These are phyloP conservation scores for Naematelia encephala DNA, from an alignment of 768 basidiomycete genomes.

Conservation along the genomic window DNA sequence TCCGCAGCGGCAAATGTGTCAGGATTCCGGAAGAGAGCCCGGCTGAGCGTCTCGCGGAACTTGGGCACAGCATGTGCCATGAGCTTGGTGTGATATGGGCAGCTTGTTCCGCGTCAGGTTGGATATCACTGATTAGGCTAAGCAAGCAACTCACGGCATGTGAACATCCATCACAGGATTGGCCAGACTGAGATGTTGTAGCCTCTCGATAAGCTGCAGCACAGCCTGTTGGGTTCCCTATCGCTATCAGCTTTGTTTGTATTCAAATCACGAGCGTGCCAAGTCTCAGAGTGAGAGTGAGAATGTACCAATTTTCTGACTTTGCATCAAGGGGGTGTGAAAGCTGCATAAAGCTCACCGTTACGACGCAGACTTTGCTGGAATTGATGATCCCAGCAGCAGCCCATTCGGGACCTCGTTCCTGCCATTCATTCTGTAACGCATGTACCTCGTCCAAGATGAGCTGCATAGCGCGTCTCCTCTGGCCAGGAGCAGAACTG, in stretches of 20 bases:
- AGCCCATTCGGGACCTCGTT: slow-evolving; percentile 38
- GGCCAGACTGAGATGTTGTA: slow-evolving; percentile 37
- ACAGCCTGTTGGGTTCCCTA: slow-evolving; percentile 45
- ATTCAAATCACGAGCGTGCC: too few species aligned
- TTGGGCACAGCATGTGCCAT: slow-evolving; percentile 41
- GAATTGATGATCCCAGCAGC: slow-evolving; percentile 45
- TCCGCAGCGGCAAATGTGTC: slow-evolving; percentile 5
- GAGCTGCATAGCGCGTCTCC: slow-evolving; percentile 39
- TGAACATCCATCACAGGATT: slow-evolving; percentile 48
- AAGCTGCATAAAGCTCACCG: slow-evolving; percentile 28
- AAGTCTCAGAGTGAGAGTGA: too few species aligned
- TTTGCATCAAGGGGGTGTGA: background rate
- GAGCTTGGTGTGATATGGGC: slow-evolving; percentile 44
- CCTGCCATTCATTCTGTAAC: slow-evolving; percentile 36
- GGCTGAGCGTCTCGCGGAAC: slow-evolving; percentile 25
- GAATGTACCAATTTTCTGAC: too few species aligned
- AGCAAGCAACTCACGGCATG: slow-evolving; percentile 39
- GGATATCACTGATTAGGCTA: background rate
- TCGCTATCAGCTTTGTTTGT: slow-evolving; percentile 6
- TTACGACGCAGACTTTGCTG: slow-evolving; percentile 42
- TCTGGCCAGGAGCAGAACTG: slow-evolving; percentile 12
- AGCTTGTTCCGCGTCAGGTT: slow-evolving; percentile 8
- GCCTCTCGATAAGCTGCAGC: slow-evolving; percentile 35
- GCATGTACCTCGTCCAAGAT: slow-evolving; percentile 43
- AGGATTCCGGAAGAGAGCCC: slow-evolving; percentile 14